Evolutionary conservation across 345 rosid genomes (phyloP).

Genomic region (Euphorbia peplus): DNA sequence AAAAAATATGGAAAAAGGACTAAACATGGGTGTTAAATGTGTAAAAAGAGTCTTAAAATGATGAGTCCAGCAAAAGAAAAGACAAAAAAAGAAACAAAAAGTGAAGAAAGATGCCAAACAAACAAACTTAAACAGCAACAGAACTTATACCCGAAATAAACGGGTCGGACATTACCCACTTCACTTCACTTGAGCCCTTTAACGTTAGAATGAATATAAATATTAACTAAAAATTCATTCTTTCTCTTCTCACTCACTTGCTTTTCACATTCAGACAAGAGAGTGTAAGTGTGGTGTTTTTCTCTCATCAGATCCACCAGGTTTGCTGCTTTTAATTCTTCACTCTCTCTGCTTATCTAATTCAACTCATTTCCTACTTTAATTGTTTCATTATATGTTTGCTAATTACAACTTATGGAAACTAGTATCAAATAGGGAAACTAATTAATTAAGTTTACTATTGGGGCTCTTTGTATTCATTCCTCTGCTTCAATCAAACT

Average conservation of each 20-base stretch:
- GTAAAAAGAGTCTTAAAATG: too few relatives aligned
- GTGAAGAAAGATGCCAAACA: conserved; percentile 8
- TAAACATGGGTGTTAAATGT: too few relatives aligned
- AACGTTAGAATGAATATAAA: not conserved
- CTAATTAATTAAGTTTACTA: too few relatives aligned
- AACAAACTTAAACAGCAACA: not conserved
- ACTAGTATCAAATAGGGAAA: too few relatives aligned
- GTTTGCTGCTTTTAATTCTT: conserved; percentile 7
- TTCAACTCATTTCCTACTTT: not conserved
- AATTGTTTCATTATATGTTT: not conserved
- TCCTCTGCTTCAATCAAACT: too few relatives aligned
- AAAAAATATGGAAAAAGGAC: too few relatives aligned
- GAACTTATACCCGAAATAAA: not conserved
- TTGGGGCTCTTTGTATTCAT: not conserved
- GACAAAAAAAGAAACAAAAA: not conserved
- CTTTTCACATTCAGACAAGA: too few relatives aligned
- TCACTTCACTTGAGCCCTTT: not conserved
- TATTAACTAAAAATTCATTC: not conserved
- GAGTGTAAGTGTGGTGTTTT: too few relatives aligned
- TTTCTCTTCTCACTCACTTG: not conserved
- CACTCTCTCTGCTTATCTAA: not conserved
- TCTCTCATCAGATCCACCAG: conserved; percentile 4
- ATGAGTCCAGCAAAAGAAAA: not conserved
- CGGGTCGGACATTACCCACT: conserved; percentile 5
- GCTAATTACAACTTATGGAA: too few relatives aligned